These are phyloP conservation scores for Nepenthes alata DNA, from an alignment of 179 eudicot genomes.

Conservation along the genomic window DNA sequence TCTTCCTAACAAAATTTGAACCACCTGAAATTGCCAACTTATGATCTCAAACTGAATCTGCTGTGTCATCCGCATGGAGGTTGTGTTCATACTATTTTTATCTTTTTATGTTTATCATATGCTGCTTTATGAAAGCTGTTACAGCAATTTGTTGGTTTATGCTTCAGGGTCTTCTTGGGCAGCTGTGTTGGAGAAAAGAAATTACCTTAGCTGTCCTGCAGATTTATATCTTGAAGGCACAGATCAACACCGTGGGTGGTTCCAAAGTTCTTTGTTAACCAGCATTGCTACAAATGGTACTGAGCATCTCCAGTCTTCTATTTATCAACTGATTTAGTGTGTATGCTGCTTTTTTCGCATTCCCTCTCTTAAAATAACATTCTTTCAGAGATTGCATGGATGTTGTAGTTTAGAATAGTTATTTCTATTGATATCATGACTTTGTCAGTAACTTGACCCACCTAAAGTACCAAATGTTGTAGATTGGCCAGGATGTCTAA, in stretches of 20 bases:
- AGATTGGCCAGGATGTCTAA: too few species aligned
- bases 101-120: background rate
- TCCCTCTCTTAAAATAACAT: background rate
- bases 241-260: conserved; percentile 99
- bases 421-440: too few species aligned
- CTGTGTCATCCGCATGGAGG: background rate
- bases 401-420: too few species aligned
- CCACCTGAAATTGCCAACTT: too few species aligned
- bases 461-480: too few species aligned
- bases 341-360: background rate
- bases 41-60: too few species aligned
- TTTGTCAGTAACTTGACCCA: too few species aligned
- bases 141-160: background rate
- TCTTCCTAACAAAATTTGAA: too few species aligned
- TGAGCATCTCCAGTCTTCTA: background rate
- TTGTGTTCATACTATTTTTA: background rate
- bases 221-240: conserved; percentile 97
- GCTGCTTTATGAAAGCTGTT: background rate
- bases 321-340: background rate
- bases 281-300: conserved; percentile 84
- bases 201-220: conserved; percentile 64
- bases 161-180: conserved; percentile 93
- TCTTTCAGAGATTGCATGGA: too few species aligned
- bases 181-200: conserved; percentile 74
- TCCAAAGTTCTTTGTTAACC: conserved; percentile 91